A percentile compares a stretch with the other conserved stretches of the same genome.
Evolutionary conservation across 2,329 filamentous ascomycete species (phyloP).

Genomic region (Anthostomella pinea): DNA sequence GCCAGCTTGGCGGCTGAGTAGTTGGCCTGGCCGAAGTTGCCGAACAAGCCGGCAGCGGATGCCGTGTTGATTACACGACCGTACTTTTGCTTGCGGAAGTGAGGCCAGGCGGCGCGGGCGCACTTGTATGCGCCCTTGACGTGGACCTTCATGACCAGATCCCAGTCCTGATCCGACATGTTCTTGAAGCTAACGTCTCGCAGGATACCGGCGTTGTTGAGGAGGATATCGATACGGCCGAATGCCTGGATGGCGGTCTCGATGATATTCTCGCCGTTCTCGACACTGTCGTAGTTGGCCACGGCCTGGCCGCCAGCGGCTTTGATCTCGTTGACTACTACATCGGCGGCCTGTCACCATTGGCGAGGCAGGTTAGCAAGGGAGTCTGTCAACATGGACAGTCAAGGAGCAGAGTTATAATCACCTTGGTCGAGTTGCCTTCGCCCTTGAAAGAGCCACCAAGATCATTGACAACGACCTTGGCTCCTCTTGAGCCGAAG

Average conservation of each 20-base stretch:
- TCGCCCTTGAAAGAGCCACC: conserved; percentile 92
- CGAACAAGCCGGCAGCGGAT: conserved; percentile 93
- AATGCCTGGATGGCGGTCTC: conserved; percentile 77
- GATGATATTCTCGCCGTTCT: conserved; percentile 92
- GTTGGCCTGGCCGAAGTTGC: conserved; percentile 93
- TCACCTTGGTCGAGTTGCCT: conserved; percentile 80
- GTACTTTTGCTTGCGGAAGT: conserved; percentile 99
- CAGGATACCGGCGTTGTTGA: conserved; percentile 97
- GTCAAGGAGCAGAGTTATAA: not conserved
- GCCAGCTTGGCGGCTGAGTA: conserved; percentile 97
- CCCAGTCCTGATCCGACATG: conserved; percentile 96
- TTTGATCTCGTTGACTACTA: conserved; percentile 80
- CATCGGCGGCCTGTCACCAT: conserved; percentile 68
- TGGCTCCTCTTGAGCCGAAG: conserved; percentile 88
- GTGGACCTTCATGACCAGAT: conserved; percentile 89
- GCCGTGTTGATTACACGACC: conserved; percentile 95
- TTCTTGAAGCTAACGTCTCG: conserved; percentile 98
- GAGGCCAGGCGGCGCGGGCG: conserved; percentile 88
- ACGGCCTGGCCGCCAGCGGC: conserved; percentile 90
- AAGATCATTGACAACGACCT: conserved; percentile 94
- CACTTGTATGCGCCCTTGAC: conserved; percentile 95
- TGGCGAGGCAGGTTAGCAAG: conserved; percentile 21
- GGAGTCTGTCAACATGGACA: conserved; percentile 4
- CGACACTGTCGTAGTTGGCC: conserved; percentile 94
- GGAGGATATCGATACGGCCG: conserved; percentile 87